These are phyloP conservation scores for Lippia alba DNA, from an alignment of 305 asterid species.

Conservation along the genomic window DNA sequence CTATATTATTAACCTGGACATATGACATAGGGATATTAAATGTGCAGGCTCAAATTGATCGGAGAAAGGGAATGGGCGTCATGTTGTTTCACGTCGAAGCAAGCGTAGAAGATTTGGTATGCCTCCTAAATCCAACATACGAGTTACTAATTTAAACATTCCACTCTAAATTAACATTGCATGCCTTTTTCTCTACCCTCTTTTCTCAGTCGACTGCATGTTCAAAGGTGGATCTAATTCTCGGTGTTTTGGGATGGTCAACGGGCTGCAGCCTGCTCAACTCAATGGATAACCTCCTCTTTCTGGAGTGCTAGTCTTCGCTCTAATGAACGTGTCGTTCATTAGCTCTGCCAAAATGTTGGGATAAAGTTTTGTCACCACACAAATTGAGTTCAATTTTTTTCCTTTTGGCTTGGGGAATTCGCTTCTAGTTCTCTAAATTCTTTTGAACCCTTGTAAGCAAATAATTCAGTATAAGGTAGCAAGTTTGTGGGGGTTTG, in stretches of 20 bases:
- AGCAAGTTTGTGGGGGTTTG: slow-evolving; percentile 37
- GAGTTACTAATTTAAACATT: not conserved
- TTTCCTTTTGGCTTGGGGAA: slow-evolving; percentile 23
- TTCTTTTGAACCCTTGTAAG: slow-evolving; percentile 42
- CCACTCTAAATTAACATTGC: not conserved
- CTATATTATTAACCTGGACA: too few species aligned
- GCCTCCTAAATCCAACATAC: slow-evolving; percentile 21
- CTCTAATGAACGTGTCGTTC: slow-evolving; percentile 36
- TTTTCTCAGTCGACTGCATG: slow-evolving; percentile 66
- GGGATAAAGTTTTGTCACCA: slow-evolving; percentile 57
- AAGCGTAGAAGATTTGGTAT: slow-evolving; percentile 77
- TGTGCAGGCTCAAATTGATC: slow-evolving; percentile 83
- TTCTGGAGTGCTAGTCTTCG: slow-evolving; percentile 63
- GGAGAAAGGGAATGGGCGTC: slow-evolving; percentile 78
- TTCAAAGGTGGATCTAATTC: slow-evolving; percentile 70
- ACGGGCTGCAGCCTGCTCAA: slow-evolving; percentile 93
- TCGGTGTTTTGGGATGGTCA: slow-evolving; percentile 94
- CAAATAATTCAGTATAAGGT: slow-evolving; percentile 40
- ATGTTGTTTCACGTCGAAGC: slow-evolving; percentile 85
- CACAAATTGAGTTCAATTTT: slow-evolving; percentile 33
- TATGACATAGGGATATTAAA: not conserved
- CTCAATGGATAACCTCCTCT: slow-evolving; percentile 54
- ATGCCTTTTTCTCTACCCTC: not conserved
- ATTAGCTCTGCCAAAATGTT: slow-evolving; percentile 40
- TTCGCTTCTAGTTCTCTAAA: slow-evolving; percentile 33